Percentiles rank a stretch among this genome's conserved stretches.
phyloP scores from a whole-genome alignment of 257 asterid genomes.

The Primulina tabacum region DNA sequence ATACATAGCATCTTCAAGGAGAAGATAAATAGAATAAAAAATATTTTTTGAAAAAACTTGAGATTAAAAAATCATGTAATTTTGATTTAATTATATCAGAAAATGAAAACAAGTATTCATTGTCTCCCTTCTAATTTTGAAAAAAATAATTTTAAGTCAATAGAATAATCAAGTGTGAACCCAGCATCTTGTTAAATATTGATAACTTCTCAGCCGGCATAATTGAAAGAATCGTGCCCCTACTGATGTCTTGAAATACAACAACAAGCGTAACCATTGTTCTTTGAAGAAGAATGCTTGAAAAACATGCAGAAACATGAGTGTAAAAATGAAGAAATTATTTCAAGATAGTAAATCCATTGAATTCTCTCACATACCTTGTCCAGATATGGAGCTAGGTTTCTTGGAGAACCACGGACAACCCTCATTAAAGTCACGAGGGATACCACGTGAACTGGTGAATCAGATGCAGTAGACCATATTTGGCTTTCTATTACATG shows the following conservation, averaged over 20 bases:
- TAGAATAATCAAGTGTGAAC: constrained; percentile 1
- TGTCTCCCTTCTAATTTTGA: constrained; percentile 7
- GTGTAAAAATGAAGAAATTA: background rate
- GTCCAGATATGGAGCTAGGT: constrained; percentile 77
- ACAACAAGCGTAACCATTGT: constrained; percentile 2
- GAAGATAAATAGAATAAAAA: constrained; percentile 1
- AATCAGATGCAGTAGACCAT: constrained; percentile 99
- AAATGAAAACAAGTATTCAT: background rate
- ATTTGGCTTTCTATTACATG: constrained; percentile 86
- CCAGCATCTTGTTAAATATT: constrained; percentile 9
- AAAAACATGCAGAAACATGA: constrained; percentile 10
- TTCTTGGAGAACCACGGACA: constrained; percentile 86
- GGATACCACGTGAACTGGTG: constrained; percentile 86
- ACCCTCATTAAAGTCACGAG: constrained; percentile 85
- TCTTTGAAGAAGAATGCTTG: constrained; percentile 15
- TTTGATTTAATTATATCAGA: background rate
- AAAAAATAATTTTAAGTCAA: constrained; percentile 5
- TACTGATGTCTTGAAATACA: background rate
- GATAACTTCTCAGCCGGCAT: constrained; percentile 16
- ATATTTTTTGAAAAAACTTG: background rate
- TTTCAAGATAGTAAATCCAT: constrained; percentile 10
- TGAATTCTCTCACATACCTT: constrained; percentile 66
- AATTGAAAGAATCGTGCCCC: background rate
- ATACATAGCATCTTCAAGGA: constrained; percentile 9
- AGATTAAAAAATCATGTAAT: background rate